Percentiles rank a stretch among this genome's conserved stretches.
phyloP scores from a whole-genome alignment of 2,329 filamentous ascomycete genomes.

The Talaromyces islandicus region DNA sequence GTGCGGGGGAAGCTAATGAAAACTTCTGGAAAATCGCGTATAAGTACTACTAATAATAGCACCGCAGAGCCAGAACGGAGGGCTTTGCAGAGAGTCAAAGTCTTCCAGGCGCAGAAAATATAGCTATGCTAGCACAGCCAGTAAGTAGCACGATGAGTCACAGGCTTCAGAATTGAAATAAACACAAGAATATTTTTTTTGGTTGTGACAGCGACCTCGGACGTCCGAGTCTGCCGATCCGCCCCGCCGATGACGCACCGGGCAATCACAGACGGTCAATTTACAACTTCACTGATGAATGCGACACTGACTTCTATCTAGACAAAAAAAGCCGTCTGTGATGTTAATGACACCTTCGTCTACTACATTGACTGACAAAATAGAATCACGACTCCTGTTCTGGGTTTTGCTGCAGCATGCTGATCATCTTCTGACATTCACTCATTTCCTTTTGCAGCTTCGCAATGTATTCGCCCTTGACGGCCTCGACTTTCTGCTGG shows the following conservation, averaged over 20 bases:
- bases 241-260: background rate
- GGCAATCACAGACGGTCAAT: background rate
- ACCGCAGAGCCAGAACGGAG: background rate
- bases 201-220: background rate
- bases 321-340: too few relatives aligned
- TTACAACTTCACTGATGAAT: background rate
- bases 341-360: background rate
- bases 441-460: conserved; percentile 5
- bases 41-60: background rate
- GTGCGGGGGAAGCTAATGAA: background rate
- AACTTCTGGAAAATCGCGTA: background rate
- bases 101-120: background rate
- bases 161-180: background rate
- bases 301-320: too few relatives aligned
- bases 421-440: conserved; percentile 7
- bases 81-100: background rate
- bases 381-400: background rate
- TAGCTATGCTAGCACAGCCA: background rate
- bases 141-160: background rate
- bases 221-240: background rate
- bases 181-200: too few relatives aligned
- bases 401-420: background rate
- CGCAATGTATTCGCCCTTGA: conserved; percentile 4
- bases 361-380: background rate
- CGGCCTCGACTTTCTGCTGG: conserved; percentile 3